phyloP scores from a whole-genome alignment of 768 basidiomycete species.

The Suillus subaureus region DNA sequence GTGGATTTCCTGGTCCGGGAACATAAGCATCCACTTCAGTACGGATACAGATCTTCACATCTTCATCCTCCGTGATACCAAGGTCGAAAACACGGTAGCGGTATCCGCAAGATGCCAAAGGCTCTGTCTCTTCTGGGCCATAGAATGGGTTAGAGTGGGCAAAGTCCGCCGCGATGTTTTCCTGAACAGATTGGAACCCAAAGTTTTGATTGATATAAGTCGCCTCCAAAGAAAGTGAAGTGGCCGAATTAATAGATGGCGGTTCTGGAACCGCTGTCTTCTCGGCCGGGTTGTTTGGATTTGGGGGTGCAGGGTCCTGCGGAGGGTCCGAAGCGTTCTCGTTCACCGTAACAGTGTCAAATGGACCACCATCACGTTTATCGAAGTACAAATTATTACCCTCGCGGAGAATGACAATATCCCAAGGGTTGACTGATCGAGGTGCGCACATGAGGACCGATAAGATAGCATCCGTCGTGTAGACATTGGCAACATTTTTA shows the following conservation, averaged over 20 bases:
- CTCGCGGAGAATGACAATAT: constrained; percentile 93
- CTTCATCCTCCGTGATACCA: constrained; percentile 87
- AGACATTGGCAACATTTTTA: constrained; percentile 82
- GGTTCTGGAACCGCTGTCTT: constrained; percentile 63
- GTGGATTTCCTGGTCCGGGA: constrained; percentile 60
- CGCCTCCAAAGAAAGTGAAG: constrained; percentile 92
- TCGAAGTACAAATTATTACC: constrained; percentile 94
- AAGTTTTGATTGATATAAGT: constrained; percentile 99
- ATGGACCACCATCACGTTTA: constrained; percentile 96
- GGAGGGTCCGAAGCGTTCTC: constrained; percentile 97
- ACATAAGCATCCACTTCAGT: constrained; percentile 95
- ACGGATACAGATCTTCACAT: constrained; percentile 86
- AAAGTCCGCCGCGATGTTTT: constrained; percentile 72
- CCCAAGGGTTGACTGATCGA: constrained; percentile 97
- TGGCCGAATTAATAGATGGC: constrained; percentile 90
- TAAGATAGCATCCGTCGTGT: constrained; percentile 94
- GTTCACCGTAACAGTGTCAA: constrained; percentile 97
- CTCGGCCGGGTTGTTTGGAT: constrained; percentile 76
- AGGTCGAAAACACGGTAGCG: constrained; percentile 96
- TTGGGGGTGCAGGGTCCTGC: constrained; percentile 76
- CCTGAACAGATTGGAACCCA: constrained; percentile 90
- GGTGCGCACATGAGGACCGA: constrained; percentile 96
- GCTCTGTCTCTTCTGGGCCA: constrained; percentile 89
- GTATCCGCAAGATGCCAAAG: constrained; percentile 94
- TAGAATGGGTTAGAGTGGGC: constrained; percentile 95